Evolutionary conservation across 2,329 filamentous ascomycete genomes (phyloP), one percentile per base, ranked within the genome.

Genomic region (Leptodontidium sp.): DNA sequence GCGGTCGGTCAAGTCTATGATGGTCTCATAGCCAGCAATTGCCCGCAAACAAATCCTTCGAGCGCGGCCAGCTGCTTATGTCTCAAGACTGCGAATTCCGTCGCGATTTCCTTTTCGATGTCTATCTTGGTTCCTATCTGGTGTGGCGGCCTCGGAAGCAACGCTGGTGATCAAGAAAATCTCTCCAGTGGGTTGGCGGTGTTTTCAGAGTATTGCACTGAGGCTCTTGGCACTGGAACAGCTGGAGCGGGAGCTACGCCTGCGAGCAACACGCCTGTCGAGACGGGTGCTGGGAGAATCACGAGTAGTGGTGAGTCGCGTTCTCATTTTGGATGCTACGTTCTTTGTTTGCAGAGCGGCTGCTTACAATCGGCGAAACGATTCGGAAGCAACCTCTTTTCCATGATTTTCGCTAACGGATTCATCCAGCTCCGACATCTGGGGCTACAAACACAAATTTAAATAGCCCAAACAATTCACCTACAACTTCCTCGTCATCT

Each of bases 171-270:
- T 15, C 29, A 40, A 24, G 61, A 64, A 32, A 63, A 52, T 40
- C 17, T 64, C 4, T 53, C 61, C n/a, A 64, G 32, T 24, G 61
- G 61, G 15, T 12, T 64, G 49, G 49, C 61, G 5, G 32, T 64
- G 29, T 64, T 53, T 43, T 64, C 61, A 9, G 61, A 64, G 24
- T 64, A 64, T 43, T 64, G 61, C n/a, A 53, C 49, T 1, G 61
- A 52, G 35, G 61, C 49, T 17, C 35, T 43, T 5, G 61, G 47
- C 0, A 12, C 32, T 38, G 49, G 26, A 5, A 9, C 21, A 12
- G 45, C 21, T 24, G 21, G 17, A 14, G 15, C 35, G 49, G 45
- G n/a, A 12, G 32, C 49, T 15, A 53, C 61, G n/a, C 21, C 45
- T 40, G n/a, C 49, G 32, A 26, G 53, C 2, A 53, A 38, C 2